phyloP scores from a whole-genome alignment of 2,329 filamentous ascomycete genomes.

The Fusarium haematococcum region DNA sequence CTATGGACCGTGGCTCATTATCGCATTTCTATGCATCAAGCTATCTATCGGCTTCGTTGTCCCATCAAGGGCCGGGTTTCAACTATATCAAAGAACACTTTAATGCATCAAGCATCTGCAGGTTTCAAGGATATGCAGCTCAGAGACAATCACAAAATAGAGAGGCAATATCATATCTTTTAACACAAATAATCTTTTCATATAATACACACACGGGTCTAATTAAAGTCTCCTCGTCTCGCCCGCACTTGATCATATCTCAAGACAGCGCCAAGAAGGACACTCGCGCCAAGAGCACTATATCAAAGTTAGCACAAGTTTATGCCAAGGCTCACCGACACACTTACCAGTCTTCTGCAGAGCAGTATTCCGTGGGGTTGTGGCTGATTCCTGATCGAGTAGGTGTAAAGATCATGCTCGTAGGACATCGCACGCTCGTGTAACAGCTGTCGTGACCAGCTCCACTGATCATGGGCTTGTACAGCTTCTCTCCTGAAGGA shows the following conservation, averaged over 20 bases:
- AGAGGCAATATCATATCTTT: not conserved
- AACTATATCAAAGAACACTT: too few species aligned
- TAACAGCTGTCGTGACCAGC: conserved; percentile 49
- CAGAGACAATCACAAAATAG: not conserved
- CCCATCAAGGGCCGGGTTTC: too few species aligned
- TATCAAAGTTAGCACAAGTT: not conserved
- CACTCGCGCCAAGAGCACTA: not conserved
- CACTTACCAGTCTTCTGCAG: conserved; percentile 41
- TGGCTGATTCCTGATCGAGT: conserved; percentile 46
- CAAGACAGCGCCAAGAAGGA: not conserved
- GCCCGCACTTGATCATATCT: not conserved
- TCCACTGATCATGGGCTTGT: conserved; percentile 44
- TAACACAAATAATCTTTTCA: not conserved
- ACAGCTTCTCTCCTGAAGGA: conserved; percentile 42
- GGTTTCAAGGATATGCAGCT: not conserved
- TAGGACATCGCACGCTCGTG: conserved; percentile 41
- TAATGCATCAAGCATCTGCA: not conserved
- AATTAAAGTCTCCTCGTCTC: not conserved
- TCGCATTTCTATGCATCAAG: not conserved
- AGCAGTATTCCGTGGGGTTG: conserved; percentile 35
- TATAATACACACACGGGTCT: not conserved
- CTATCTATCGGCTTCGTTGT: too few species aligned
- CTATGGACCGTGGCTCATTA: rapidly evolving
- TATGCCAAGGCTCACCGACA: not conserved
- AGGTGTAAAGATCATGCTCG: conserved; percentile 48